Base-by-base conservation (phyloP, 2,329 filamentous ascomycete species). In the Colletotrichum tabaci region DNA sequence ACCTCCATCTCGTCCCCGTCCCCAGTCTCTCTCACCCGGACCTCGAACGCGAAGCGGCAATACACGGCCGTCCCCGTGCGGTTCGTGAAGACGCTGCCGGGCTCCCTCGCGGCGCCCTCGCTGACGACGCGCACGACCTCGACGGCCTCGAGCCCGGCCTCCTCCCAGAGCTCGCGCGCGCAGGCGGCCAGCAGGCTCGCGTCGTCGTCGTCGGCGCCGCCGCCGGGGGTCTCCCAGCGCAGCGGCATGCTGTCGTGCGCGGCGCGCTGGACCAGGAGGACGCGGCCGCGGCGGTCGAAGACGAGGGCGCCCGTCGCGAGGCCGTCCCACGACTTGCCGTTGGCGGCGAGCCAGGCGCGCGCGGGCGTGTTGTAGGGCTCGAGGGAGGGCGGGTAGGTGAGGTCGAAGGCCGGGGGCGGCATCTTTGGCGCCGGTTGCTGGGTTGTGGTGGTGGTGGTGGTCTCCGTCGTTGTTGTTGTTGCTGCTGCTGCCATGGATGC, bases 211-310 rank as follows among this genome's bases (percentile, higher is more conserved):
- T 88, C 87, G 50, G 82, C 82, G 0, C 79, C 83, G n/a, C 87
- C 87, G 26, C 87, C 87, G 1, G 87, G 86, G 0, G 82, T 72
- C 69, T 88, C 87, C 87, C 87, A 88, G 4, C 74, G 77, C 67
- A 82, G 76, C 3, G 86, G 85, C 78, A 83, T 82, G 65, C 77
- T 83, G 77, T 87, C 85, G 73, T 81, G 77, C 7, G 80, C 72
- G 38, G 84, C 82, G 75, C 86, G 84, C 75, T 86, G 85, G 12
- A 87, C 74, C 23, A 88, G 82, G 2, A 87, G 83, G 57, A 87
- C 76, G 47, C 79, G 78, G 65, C 76, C 67, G 8, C 74, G 49
- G 49, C 73, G 18, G 76, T 82, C 75, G 68, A 83, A 82, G 70
- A 85, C 78, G 55, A 83, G 74, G 18, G 80, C 79, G 62, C 77